A percentile compares a stretch with the other conserved stretches of the same genome.
phyloP scores from a whole-genome alignment of 192 early-diverging fungal genomes.

The Backusella circina region DNA sequence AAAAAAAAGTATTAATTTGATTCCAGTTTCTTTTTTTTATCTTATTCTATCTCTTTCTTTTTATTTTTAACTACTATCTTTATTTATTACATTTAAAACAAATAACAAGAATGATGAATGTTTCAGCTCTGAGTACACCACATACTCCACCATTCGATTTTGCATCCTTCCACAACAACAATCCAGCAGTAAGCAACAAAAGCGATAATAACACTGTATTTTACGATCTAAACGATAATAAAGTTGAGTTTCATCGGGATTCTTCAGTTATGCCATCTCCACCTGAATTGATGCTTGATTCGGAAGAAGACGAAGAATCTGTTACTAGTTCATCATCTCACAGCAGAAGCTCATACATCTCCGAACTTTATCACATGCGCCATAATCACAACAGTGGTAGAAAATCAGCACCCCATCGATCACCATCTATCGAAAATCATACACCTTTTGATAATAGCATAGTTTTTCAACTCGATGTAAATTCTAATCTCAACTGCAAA shows the following conservation, averaged over 20 bases:
- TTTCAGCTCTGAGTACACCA: slow-evolving; percentile 5
- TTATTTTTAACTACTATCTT: not conserved
- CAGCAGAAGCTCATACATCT: not conserved
- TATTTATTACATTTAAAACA: not conserved
- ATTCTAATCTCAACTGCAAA: slow-evolving; percentile 1
- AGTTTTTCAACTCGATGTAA: slow-evolving; percentile 22
- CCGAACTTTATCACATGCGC: slow-evolving; percentile 1
- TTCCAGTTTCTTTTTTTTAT: not conserved
- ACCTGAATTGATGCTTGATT: slow-evolving; percentile 27
- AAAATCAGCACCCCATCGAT: slow-evolving; percentile 32
- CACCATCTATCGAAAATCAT: slow-evolving; percentile 11
- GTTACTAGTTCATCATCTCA: not conserved
- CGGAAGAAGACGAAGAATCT: slow-evolving; percentile 28
- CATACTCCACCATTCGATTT: slow-evolving; percentile 5
- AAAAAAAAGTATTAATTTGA: not conserved
- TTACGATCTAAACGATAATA: not conserved
- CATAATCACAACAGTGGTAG: not conserved
- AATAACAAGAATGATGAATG: slow-evolving; percentile 1
- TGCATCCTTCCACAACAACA: not conserved
- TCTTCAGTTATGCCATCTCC: slow-evolving; percentile 15
- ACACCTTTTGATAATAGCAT: slow-evolving; percentile 23
- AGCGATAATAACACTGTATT: not conserved
- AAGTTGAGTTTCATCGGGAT: not conserved
- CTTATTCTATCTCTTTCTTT: not conserved
- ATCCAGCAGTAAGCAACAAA: not conserved